Evolutionary conservation across 768 basidiomycete species (phyloP).

Genomic region (Clavaria fumosa): DNA sequence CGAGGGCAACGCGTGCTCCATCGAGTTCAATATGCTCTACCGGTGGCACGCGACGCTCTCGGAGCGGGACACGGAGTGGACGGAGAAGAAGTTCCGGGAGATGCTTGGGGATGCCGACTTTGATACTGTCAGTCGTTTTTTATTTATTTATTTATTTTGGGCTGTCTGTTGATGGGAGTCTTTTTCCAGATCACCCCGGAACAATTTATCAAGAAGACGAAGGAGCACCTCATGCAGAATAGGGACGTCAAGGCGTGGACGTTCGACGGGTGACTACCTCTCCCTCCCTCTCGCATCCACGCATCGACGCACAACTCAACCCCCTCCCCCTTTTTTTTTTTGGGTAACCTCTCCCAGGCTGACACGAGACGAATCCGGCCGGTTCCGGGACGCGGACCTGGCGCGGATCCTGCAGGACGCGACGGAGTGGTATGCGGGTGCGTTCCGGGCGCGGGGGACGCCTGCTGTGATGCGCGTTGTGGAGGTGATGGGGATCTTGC

Average conservation of each 20-base stretch:
- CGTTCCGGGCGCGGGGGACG: constrained; percentile 55
- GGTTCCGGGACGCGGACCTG: constrained; percentile 48
- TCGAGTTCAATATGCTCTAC: constrained; percentile 59
- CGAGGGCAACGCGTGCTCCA: constrained; percentile 57
- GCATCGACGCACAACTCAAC: no score
- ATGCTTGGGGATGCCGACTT: constrained; percentile 27
- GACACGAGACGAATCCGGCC: constrained; percentile 32
- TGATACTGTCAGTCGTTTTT: constrained; percentile 19
- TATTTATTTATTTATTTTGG: not conserved
- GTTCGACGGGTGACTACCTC: constrained; percentile 28
- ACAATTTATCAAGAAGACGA: constrained; percentile 25
- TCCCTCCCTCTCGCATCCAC: not conserved
- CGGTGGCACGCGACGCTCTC: constrained; percentile 55
- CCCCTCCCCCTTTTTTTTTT: not conserved
- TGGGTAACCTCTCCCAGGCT: constrained; percentile 20
- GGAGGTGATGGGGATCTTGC: constrained; percentile 55
- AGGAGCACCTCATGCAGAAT: constrained; percentile 16
- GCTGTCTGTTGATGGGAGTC: not conserved
- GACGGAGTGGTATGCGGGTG: constrained; percentile 40
- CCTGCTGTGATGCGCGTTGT: constrained; percentile 50
- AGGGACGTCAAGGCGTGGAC: constrained; percentile 34
- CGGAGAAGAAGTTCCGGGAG: constrained; percentile 28
- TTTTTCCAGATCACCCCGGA: constrained; percentile 18
- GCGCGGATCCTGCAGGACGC: constrained; percentile 47
- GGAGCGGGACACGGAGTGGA: constrained; percentile 39